Conservation (phyloP, 2,329 filamentous ascomycete species). For the Microcyclosporella mali region DNA sequence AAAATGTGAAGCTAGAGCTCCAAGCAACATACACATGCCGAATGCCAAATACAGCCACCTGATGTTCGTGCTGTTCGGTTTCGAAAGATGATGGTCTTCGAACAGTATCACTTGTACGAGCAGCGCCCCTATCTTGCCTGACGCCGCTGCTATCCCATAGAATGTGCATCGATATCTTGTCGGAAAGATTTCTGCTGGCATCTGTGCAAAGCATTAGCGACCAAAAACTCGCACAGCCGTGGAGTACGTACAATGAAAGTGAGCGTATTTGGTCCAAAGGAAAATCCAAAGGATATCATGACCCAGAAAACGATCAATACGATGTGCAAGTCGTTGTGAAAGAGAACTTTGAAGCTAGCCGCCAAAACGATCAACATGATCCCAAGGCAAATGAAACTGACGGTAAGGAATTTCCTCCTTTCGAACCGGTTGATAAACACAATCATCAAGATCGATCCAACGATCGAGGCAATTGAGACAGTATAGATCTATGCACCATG, state of each 20-base stretch:
- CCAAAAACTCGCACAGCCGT: too few relatives aligned
- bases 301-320: constrained; percentile 39
- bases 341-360: constrained; percentile 36
- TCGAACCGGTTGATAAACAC: constrained; percentile 36
- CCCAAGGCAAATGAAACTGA: constrained; percentile 39
- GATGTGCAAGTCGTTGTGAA: constrained; percentile 30
- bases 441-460: constrained; percentile 39
- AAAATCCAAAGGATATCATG: constrained; percentile 44
- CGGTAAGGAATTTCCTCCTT: constrained; percentile 40
- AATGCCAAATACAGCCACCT: constrained; percentile 5
- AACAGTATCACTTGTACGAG: constrained; percentile 37
- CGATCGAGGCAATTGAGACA: constrained; percentile 34
- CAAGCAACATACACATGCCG: too few relatives aligned
- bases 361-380: constrained; percentile 40
- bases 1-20: too few relatives aligned
- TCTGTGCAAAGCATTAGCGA: constrained; percentile 37
- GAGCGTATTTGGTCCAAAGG: constrained; percentile 36
- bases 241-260: constrained; percentile 15
- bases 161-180: constrained; percentile 50
- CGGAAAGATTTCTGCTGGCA: constrained; percentile 53
- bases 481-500: constrained; percentile 11
- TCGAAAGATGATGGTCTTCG: neutral
- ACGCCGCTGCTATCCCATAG: constrained; percentile 49
- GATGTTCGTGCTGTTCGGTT: constrained; percentile 11
- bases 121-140: constrained; percentile 49